These are phyloP conservation scores for Scutellaria galericulata DNA, from an alignment of 257 asterid species.

Conservation along the genomic window DNA sequence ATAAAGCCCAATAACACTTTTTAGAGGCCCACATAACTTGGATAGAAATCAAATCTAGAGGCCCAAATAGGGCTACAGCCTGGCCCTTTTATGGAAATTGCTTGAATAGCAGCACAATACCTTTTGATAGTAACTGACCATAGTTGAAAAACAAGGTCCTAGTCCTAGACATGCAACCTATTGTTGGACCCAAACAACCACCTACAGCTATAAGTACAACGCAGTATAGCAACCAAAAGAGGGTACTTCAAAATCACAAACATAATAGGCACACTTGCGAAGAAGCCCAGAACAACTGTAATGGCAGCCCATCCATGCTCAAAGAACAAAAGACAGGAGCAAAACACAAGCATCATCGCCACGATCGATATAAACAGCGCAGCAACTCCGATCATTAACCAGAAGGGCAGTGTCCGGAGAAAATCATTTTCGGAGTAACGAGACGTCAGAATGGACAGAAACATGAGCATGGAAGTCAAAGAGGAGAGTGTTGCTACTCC, in stretches of 20 bases:
- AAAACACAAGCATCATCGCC: constrained; percentile 3
- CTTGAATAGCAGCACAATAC: too few species aligned
- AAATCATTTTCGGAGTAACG: constrained; percentile 41
- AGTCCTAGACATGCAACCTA: not conserved
- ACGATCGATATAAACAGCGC: not conserved
- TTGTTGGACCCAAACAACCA: not conserved
- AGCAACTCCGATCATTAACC: constrained; percentile 38
- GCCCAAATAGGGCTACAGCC: too few species aligned
- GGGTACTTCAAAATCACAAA: constrained; percentile 1
- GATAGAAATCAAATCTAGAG: too few species aligned
- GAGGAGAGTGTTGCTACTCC: constrained; percentile 43
- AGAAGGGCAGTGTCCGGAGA: constrained; percentile 36
- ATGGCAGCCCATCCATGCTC: not conserved
- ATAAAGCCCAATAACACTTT: too few species aligned
- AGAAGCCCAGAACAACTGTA: not conserved
- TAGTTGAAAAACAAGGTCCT: too few species aligned
- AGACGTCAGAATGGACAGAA: constrained; percentile 43
- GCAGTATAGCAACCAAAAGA: not conserved
- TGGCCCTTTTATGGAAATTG: too few species aligned
- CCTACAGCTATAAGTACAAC: not conserved
- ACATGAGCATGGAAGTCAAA: constrained; percentile 42
- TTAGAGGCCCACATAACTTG: too few species aligned
- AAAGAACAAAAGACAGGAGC: not conserved
- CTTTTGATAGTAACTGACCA: too few species aligned
- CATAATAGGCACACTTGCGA: not conserved